Conservation (phyloP, 2,329 filamentous ascomycete species). For the Delphinella strobiligena region DNA sequence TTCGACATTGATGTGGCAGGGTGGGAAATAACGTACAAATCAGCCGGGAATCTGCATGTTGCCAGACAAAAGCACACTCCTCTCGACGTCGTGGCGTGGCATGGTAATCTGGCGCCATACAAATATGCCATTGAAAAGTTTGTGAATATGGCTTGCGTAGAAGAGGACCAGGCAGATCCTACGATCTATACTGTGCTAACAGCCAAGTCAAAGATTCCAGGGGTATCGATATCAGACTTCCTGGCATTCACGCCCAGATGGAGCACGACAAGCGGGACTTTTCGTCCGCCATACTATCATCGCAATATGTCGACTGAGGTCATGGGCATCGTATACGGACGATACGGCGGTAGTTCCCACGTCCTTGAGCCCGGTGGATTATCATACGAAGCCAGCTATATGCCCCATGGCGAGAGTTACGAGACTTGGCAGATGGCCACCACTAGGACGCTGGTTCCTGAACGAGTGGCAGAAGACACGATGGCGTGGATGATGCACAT, state of each 20-base stretch:
- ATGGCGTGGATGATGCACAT: conserved; percentile 9
- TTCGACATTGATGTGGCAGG: conserved; percentile 10
- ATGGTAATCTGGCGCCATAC: conserved; percentile 2
- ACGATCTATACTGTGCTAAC: conserved; percentile 2
- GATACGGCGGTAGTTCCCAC: neutral
- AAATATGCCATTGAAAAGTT: conserved; percentile 5
- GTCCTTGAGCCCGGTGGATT: conserved; percentile 9
- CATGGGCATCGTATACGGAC: conserved; percentile 5
- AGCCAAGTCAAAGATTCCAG: conserved; percentile 1
- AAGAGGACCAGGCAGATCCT: conserved; percentile 3
- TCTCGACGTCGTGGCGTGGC: conserved; percentile 6
- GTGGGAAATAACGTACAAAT: conserved; percentile 11
- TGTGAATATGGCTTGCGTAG: conserved; percentile 1
- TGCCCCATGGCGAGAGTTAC: conserved; percentile 11
- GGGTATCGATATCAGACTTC: conserved; percentile 4
- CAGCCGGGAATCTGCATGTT: conserved; percentile 6
- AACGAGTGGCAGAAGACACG: conserved; percentile 10
- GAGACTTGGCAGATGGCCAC: conserved; percentile 8
- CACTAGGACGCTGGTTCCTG: conserved; percentile 7
- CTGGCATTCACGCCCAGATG: conserved; percentile 5
- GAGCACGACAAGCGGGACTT: conserved; percentile 1
- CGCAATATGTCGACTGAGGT: conserved; percentile 5
- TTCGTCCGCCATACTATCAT: conserved; percentile 5
- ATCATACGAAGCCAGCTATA: conserved; percentile 11
- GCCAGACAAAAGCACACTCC: conserved; percentile 2